phyloP scores from a whole-genome alignment of 2,329 filamentous ascomycete genomes.

The Diaporthe caulivora region DNA sequence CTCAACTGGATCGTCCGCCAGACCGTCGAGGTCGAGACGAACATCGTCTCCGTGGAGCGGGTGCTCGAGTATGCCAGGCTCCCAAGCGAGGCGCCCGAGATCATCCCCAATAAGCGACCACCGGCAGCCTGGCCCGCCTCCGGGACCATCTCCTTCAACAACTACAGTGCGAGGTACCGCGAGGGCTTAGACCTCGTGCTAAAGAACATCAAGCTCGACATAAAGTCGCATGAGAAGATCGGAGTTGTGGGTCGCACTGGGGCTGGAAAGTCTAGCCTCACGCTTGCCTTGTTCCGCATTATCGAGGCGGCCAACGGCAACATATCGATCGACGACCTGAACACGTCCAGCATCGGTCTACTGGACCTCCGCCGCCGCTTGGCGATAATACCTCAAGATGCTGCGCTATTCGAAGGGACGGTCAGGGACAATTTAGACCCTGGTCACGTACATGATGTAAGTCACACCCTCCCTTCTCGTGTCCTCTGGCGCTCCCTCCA shows the following conservation, averaged over 20 bases:
- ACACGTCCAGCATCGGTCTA: constrained; percentile 91
- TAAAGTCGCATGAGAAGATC: constrained; percentile 98
- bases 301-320: constrained; percentile 88
- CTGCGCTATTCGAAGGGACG: constrained; percentile 80
- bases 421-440: constrained; percentile 97
- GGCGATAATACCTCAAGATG: constrained; percentile 98
- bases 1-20: constrained; percentile 99
- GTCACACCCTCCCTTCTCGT: constrained; percentile 13
- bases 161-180: constrained; percentile 95
- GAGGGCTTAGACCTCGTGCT: constrained; percentile 90
- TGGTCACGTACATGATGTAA: constrained; percentile 84
- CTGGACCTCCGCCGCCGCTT: constrained; percentile 89
- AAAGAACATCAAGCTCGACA: constrained; percentile 90
- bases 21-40: constrained; percentile 99
- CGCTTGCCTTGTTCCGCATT: constrained; percentile 92
- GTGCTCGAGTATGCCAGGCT: constrained; percentile 94
- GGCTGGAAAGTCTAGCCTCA: constrained; percentile 95
- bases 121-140: constrained; percentile 92
- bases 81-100: constrained; percentile 93
- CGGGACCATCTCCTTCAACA: constrained; percentile 89
- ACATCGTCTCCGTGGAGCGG: constrained; percentile 98
- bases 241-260: constrained; percentile 96
- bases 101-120: constrained; percentile 88
- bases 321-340: constrained; percentile 89
- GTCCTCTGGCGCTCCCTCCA: not conserved